Evolutionary conservation across 345 rosid genomes (phyloP), one percentile per base, ranked within the genome.

Genomic region (Erucastrum elatum): DNA sequence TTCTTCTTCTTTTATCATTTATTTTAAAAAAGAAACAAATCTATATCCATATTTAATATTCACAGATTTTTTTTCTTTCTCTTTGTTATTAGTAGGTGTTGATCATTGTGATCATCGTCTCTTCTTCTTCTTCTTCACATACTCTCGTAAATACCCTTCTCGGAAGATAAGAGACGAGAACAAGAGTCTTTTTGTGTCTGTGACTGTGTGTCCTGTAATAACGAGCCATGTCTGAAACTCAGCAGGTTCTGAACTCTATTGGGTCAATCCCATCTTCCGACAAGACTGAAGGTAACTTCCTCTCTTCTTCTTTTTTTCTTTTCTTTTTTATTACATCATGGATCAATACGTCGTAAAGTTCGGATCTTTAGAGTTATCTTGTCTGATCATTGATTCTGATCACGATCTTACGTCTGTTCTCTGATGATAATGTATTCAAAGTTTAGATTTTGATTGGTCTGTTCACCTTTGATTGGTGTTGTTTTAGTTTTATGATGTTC

Each of bases 181-280:
- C 0, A 41, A n/a, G 3, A 8, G 26, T 64, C 41, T 55, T 31
- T 31, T 62, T 74, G 11, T 17, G n/a, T 39, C 21, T 53, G 77
- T 49, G 74, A 64, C 71, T 75, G 72, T 64, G 74, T 67, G 16
- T 27, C 63, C 63, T 66, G 30, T 66, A 11, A 10, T 49, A 49
- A 71, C 84, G 64, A 85, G 86, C 79, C 88, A 90, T 90, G 96
- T 84, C 96, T 2, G 93, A 87, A 79, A 82, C 82, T 76, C 88
- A 84, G 75, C 87, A 86, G 85, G 83, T 84, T 62, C 87, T 86
- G 74, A 87, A 68, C 89, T 81, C 87, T 87, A 87, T 84, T 70
- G 90, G 81, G 58, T 79, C 89, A 29, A 84, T 84, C 86, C 89
- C 76, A 81, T 87, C 93, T 53, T 68, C 85, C 62, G 88, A 87